Evolutionary conservation across 371 early-diverging fungal species (phyloP).

Genomic region (Rhizopus microsporus): DNA sequence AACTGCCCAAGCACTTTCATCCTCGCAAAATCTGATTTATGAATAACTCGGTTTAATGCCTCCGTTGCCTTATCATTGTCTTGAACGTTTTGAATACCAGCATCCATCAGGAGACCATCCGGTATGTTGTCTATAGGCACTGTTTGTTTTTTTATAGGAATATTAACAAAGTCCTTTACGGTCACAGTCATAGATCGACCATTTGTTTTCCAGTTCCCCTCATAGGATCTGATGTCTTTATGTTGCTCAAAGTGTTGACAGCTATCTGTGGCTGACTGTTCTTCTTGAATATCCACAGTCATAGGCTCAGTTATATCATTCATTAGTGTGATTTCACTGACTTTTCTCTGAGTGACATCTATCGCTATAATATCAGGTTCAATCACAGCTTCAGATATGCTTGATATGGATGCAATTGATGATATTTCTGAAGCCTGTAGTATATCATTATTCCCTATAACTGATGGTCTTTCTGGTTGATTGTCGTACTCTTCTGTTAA

Average conservation of each 20-base stretch:
- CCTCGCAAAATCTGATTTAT: conserved; percentile 78
- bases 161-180: neutral
- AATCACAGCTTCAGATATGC: no score
- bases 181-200: neutral
- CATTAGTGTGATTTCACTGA: no score
- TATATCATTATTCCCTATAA: no score
- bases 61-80: conserved; percentile 56
- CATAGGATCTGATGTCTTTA: neutral
- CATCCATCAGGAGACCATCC: conserved; percentile 11
- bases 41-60: conserved; percentile 63
- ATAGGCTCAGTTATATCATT: neutral
- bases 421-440: no score
- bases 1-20: conserved; percentile 97
- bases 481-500: neutral
- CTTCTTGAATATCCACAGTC: neutral
- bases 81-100: conserved; percentile 41
- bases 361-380: no score
- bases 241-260: neutral
- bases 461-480: no score
- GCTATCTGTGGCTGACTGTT: neutral
- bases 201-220: conserved; percentile 9
- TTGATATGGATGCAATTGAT: no score
- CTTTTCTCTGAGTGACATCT: no score
- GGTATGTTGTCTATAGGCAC: neutral
- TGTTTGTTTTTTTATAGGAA: neutral